Base-by-base conservation (phyloP, 495 filamentous ascomycete species). In the Podospora didyma region DNA sequence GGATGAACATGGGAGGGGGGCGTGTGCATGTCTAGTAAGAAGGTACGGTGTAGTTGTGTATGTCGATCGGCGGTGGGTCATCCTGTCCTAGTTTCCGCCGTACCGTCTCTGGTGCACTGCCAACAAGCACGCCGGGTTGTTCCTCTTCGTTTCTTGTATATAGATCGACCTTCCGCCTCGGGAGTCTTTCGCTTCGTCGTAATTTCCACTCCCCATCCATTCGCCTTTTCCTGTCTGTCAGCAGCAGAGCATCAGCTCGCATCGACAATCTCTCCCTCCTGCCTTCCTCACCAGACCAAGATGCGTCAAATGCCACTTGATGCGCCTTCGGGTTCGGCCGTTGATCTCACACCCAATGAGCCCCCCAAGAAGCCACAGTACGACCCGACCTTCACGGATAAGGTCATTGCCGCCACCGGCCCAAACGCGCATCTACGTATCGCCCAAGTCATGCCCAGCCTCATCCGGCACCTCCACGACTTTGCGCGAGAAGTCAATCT, bases 341-440 rank as follows among this genome's bases (percentile, higher is more conserved):
- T 51, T n/a, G 53, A 19, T 21, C 21, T 51, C 34, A 54, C 42
- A 14, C 14, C 44, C 26, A 63, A 55, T 19, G 24, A 46, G 14
- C 20, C 26, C 9, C 20, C 50, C 14, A 46, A 53, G 34, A 64
- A 60, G 45, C 46, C 56, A 1, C 56, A 71, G 46, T 66, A 72
- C 65, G 79, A 87, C 63, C 80, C 82, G 41, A 71, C 77, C 48
- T 86, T 90, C 78, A 89, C 86, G 35, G 77, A 86, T 63, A 74
- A 75, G 61, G 87, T 90, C 65, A 83, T 88, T 73, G 79, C 83
- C 56, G 80, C 88, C 26, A 91, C 84, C 49, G 88, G 86, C 2
- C 84, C 84, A 3, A 84, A 87, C 31, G 82, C 84, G 46, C 69
- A 76, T 34, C 84, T 82, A 28, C 79, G 87, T 20, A 57, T 83